A percentile compares a stretch with the other conserved stretches of the same genome.
phyloP scores from a whole-genome alignment of 1,139 yeast species.

The Yamadazyma mexicana region DNA sequence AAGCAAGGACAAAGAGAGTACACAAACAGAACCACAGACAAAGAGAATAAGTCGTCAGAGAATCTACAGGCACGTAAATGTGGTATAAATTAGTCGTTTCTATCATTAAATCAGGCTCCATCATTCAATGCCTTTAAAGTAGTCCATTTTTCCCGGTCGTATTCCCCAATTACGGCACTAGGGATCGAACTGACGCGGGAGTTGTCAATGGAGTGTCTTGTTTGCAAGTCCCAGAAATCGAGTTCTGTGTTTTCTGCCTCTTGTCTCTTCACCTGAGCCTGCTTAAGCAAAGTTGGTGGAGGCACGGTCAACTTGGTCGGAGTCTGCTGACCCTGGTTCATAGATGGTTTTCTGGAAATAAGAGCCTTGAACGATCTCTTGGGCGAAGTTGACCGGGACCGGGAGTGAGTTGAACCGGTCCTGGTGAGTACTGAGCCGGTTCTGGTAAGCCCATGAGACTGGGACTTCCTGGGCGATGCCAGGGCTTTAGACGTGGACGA shows the following conservation, averaged over 20 bases:
- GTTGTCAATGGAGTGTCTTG: conserved; percentile 36
- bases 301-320: conserved; percentile 6
- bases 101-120: too few relatives aligned
- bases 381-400: conserved; percentile 10
- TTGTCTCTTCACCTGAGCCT: conserved; percentile 17
- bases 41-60: too few relatives aligned
- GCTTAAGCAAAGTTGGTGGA: conserved; percentile 19
- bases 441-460: conserved; percentile 2
- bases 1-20: too few relatives aligned
- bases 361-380: conserved; percentile 10
- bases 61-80: too few relatives aligned
- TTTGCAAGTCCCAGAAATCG: conserved; percentile 38
- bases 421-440: conserved; percentile 1
- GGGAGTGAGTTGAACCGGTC: conserved; percentile 1
- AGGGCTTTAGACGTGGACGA: conserved; percentile 21
- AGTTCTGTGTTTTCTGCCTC: conserved; percentile 18
- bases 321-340: not conserved
- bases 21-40: too few relatives aligned
- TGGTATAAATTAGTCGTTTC: too few relatives aligned
- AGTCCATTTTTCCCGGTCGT: conserved; percentile 66
- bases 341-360: conserved; percentile 5
- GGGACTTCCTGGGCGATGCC: conserved; percentile 14
- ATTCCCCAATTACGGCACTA: conserved; percentile 60
- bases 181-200: conserved; percentile 54
- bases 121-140: conserved; percentile 35